Evolutionary conservation across 2,329 filamentous ascomycete genomes (phyloP), one percentile per base, ranked within the genome.

Genomic region (Pseudophaeomoniella oleicola): DNA sequence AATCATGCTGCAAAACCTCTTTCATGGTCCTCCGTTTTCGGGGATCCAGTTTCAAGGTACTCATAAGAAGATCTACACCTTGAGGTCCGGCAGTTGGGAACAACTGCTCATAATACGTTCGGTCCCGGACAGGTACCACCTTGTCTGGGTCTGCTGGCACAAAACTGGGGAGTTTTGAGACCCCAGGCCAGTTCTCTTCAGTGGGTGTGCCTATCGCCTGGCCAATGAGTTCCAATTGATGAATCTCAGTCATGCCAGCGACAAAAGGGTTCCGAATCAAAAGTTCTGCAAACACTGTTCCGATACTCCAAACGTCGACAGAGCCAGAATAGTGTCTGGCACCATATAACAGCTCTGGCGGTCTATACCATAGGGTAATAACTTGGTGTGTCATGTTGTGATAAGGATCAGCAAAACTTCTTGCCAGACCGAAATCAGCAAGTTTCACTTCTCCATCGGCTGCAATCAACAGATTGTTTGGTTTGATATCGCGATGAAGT

Each of bases 401-500:
- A 50, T 86, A 83, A 0, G 90, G 88, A 56, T 98, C 90, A 5
- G 85, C 80, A 56, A 94, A 94, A 42, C 71, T 75, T 43, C 90
- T 71, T 4, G 90, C 90, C 19, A 98, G 76, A 69, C 90, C 90
- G 50, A 98, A 98, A 79, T 98, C 90, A 22, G 88, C 90, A 35
- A 98, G 74, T 58, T 96, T 96, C 52, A 98, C 76, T 52, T 88
- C 83, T 34, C 90, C 88, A 54, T 94, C 83, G 30, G 84, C 81
- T 15, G 86, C 86, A 49, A 98, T 93, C 41, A 98, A 70, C 59
- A 96, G 65, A 64, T 98, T 98, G 72, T 96, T 96, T 34, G 88
- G 88, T 62, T 98, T 98, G 67, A 98, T 96, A 66, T 98, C 90
- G 49, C 90, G 83, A 61, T 98, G 90, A 18, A 98, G 70, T 13